Conservation (phyloP, 2,329 filamentous ascomycete genomes). For the Botrytis pseudocinerea region DNA sequence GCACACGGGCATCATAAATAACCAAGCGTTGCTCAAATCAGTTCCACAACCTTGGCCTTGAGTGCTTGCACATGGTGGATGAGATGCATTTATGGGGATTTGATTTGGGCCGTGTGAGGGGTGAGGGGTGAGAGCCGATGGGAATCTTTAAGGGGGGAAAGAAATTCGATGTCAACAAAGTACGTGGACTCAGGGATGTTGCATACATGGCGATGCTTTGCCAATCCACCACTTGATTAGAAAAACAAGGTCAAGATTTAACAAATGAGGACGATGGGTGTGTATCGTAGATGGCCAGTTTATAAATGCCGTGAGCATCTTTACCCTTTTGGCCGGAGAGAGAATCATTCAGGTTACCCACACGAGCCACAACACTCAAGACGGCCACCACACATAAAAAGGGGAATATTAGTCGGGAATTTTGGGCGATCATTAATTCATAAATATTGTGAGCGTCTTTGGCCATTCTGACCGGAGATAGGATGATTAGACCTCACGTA, state of each 20-base stretch:
- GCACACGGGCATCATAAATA: conserved; percentile 6
- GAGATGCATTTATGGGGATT: background rate
- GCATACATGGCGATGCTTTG: background rate
- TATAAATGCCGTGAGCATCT: background rate
- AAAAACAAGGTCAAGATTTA: background rate
- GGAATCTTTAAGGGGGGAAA: background rate
- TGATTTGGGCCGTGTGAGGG: background rate
- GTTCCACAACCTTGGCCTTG: conserved; percentile 1
- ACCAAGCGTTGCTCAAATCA: conserved; percentile 8
- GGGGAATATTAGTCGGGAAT: background rate
- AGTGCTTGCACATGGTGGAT: background rate
- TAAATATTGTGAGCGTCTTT: background rate
- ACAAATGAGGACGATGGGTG: background rate
- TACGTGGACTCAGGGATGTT: background rate
- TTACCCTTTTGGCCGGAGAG: background rate
- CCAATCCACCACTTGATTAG: background rate
- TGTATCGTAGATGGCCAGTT: background rate
- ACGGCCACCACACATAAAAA: background rate
- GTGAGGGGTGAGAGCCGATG: background rate
- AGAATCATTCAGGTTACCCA: background rate
- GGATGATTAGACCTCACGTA: background rate
- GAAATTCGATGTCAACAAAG: background rate
- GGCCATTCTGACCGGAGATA: background rate
- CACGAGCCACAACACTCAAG: background rate
- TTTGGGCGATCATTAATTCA: background rate